Percentiles rank a stretch among this genome's conserved stretches.
These are phyloP conservation scores for Penicillium sp. DNA, from an alignment of 2,329 filamentous ascomycete genomes.

Conservation along the genomic window DNA sequence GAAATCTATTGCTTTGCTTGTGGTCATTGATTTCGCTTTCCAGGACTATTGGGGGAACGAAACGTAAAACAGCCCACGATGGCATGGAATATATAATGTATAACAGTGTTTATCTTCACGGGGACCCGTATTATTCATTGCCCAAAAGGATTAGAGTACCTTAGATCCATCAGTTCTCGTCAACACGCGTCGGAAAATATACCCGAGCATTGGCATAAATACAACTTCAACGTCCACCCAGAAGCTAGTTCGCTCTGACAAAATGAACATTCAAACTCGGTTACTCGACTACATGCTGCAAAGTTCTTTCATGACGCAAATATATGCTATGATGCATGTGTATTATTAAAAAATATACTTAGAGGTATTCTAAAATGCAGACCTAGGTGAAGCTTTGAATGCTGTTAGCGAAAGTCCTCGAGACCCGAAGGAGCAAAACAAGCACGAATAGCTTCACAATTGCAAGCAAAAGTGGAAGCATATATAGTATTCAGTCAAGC, in stretches of 20 bases:
- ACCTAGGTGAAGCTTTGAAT: conserved; percentile 10
- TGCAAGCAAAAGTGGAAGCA: conserved; percentile 16
- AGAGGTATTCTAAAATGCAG: neutral
- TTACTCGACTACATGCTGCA: neutral
- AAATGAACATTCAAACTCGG: neutral
- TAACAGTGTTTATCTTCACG: neutral
- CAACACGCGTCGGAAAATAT: neutral
- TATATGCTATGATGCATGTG: neutral
- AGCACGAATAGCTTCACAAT: conserved; percentile 4
- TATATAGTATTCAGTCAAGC: conserved; percentile 38
- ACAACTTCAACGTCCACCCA: neutral
- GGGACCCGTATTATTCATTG: neutral
- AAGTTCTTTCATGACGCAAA: neutral
- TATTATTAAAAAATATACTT: neutral
- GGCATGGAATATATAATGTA: neutral
- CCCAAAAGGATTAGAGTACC: neutral
- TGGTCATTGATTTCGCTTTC: neutral
- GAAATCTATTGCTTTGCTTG: conserved; percentile 9
- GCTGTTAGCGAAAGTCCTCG: conserved; percentile 18
- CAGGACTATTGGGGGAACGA: neutral
- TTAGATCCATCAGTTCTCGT: neutral
- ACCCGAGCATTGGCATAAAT: neutral
- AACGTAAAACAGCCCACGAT: neutral
- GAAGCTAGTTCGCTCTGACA: neutral
- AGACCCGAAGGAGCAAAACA: conserved; percentile 1